A percentile compares a stretch with the other conserved stretches of the same genome.
Conservation (phyloP, 805 yeast genomes). For the Jamesozyma gamospora region DNA sequence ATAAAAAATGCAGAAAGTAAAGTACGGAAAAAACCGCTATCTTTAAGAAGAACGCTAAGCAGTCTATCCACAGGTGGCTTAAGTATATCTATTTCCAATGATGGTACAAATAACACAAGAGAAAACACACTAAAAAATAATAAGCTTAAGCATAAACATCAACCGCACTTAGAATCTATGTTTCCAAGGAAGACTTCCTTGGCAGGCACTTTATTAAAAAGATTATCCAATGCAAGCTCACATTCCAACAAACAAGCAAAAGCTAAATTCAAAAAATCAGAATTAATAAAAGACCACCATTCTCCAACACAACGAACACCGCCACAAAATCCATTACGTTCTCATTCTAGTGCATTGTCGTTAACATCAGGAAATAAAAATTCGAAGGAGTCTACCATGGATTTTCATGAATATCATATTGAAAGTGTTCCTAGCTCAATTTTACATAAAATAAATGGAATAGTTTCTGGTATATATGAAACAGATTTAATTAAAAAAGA, state of each 20-base stretch:
- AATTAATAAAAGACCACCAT: not conserved
- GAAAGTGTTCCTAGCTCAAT: constrained; percentile 1
- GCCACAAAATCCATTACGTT: not conserved
- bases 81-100: not conserved
- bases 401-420: not conserved
- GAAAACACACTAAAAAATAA: constrained; percentile 1
- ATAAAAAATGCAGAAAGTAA: not conserved
- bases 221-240: constrained; percentile 11
- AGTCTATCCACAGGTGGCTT: constrained; percentile 11
- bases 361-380: not conserved
- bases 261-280: not conserved
- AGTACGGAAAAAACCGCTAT: constrained; percentile 2
- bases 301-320: not conserved
- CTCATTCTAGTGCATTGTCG: not conserved
- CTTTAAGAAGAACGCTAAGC: constrained; percentile 17
- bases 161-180: constrained; percentile 1
- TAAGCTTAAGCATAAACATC: not conserved
- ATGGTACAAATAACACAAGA: constrained; percentile 1
- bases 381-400: not conserved
- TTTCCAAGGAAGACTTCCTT: constrained; percentile 21
- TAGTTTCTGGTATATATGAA: constrained; percentile 1
- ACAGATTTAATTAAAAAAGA: not conserved
- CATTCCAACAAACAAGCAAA: not conserved
- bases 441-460: constrained; percentile 1
- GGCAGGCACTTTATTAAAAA: constrained; percentile 19